phyloP scores from a whole-genome alignment of 768 basidiomycete genomes.

The Tylopilus subfusipes region DNA sequence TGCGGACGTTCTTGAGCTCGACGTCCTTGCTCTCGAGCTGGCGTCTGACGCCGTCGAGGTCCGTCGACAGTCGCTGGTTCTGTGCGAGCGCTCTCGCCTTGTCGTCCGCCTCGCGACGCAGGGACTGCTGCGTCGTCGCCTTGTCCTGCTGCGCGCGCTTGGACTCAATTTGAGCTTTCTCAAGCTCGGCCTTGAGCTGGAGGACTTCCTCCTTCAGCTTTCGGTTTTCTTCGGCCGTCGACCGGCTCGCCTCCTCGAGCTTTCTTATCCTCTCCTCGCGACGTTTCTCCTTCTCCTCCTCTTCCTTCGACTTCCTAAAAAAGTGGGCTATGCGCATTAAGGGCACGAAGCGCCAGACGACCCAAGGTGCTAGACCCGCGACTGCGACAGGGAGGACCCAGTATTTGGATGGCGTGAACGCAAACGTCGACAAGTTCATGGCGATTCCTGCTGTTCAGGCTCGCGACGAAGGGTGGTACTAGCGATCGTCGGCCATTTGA shows the following conservation, averaged over 20 bases:
- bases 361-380: constrained; percentile 24
- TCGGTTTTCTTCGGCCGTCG: constrained; percentile 13
- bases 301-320: constrained; percentile 15
- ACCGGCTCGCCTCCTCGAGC: constrained; percentile 13
- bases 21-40: constrained; percentile 23
- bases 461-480: constrained; percentile 12
- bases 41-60: constrained; percentile 16
- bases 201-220: constrained; percentile 17
- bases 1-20: constrained; percentile 24
- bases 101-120: constrained; percentile 22
- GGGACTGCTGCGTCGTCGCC: constrained; percentile 10
- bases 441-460: constrained; percentile 19
- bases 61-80: constrained; percentile 13
- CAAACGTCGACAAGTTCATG: constrained; percentile 31
- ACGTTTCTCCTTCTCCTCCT: constrained; percentile 17
- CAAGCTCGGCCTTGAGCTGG: constrained; percentile 7
- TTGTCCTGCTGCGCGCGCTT: constrained; percentile 18
- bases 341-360: constrained; percentile 19
- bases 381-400: constrained; percentile 30
- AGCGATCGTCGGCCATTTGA: constrained; percentile 26
- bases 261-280: constrained; percentile 13
- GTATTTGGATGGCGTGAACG: constrained; percentile 25
- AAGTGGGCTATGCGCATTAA: not conserved
- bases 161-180: constrained; percentile 11
- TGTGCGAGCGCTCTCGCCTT: constrained; percentile 10